Conservation (phyloP, 139 green algal genomes). For the Chlorella ohadii region DNA sequence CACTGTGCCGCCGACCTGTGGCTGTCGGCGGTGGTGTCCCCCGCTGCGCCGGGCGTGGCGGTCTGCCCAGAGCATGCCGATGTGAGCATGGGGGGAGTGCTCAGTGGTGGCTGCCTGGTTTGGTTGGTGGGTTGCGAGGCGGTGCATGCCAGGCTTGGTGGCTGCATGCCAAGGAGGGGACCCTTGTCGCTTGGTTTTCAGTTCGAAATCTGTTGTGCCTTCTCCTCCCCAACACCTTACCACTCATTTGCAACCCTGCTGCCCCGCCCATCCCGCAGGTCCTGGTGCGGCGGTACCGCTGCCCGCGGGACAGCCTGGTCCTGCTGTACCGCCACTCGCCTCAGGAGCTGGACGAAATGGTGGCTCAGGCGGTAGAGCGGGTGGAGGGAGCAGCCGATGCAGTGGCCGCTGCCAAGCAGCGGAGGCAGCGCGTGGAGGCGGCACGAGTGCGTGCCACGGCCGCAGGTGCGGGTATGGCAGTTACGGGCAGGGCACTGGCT, state of each 20-base stretch:
- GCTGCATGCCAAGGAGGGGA: neutral
- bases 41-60: conserved; percentile 41
- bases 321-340: conserved; percentile 72
- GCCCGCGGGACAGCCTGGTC: conserved; percentile 28
- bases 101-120: too few species aligned
- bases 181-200: too few species aligned
- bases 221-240: too few species aligned
- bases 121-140: too few species aligned
- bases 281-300: conserved; percentile 38
- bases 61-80: conserved; percentile 79
- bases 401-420: conserved; percentile 39
- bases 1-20: conserved; percentile 79
- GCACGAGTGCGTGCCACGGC: neutral
- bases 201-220: too few species aligned
- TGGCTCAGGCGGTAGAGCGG: conserved; percentile 32
- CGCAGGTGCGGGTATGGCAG: neutral
- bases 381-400: conserved; percentile 30
- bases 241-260: too few species aligned
- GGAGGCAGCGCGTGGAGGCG: conserved; percentile 7
- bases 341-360: conserved; percentile 49
- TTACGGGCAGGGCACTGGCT: too few species aligned
- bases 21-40: conserved; percentile 69
- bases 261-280: too few species aligned
- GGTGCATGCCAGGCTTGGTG: too few species aligned
- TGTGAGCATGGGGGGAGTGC: neutral